phyloP scores from a whole-genome alignment of 2,329 filamentous ascomycete genomes.

The Epicoccum nigrum region DNA sequence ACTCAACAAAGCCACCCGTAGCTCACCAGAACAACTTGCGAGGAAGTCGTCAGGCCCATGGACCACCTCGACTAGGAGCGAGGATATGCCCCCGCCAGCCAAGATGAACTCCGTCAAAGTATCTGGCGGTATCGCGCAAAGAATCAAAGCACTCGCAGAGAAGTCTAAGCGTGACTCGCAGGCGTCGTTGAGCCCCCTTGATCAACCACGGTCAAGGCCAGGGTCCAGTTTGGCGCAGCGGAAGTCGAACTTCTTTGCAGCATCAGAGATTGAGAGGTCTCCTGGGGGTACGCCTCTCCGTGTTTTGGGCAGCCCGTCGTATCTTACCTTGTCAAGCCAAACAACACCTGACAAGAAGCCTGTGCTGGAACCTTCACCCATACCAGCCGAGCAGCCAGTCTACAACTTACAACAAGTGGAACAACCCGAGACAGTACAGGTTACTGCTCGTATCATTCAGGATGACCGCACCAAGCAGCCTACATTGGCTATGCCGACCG shows the following conservation, averaged over 20 bases:
- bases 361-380: slow-evolving; percentile 16
- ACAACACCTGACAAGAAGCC: slow-evolving; percentile 37
- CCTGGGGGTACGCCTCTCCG: slow-evolving; percentile 33
- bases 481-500: slow-evolving; percentile 52
- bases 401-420: slow-evolving; percentile 50
- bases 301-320: slow-evolving; percentile 39
- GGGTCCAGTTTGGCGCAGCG: slow-evolving; percentile 45
- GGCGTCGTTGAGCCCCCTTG: slow-evolving; percentile 31
- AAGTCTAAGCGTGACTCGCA: slow-evolving; percentile 61
- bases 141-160: slow-evolving; percentile 91
- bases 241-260: slow-evolving; percentile 48
- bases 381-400: slow-evolving; percentile 36
- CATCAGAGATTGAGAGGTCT: slow-evolving; percentile 38
- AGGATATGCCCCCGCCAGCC: slow-evolving; percentile 19
- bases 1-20: slow-evolving; percentile 29
- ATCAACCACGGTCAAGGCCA: slow-evolving; percentile 16
- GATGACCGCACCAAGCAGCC: slow-evolving; percentile 55
- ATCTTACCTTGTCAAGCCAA: slow-evolving; percentile 33
- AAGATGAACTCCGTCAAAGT: slow-evolving; percentile 77
- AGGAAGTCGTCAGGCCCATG: slow-evolving; percentile 44
- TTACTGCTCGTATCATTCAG: slow-evolving; percentile 82
- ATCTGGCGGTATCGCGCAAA: slow-evolving; percentile 88
- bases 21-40: slow-evolving; percentile 35
- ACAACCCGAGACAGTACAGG: slow-evolving; percentile 78
- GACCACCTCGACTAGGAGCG: slow-evolving; percentile 16